A percentile compares a stretch with the other conserved stretches of the same genome.
Evolutionary conservation across 495 filamentous ascomycete species (phyloP).

Genomic region (Hypoxylon fuscum): DNA sequence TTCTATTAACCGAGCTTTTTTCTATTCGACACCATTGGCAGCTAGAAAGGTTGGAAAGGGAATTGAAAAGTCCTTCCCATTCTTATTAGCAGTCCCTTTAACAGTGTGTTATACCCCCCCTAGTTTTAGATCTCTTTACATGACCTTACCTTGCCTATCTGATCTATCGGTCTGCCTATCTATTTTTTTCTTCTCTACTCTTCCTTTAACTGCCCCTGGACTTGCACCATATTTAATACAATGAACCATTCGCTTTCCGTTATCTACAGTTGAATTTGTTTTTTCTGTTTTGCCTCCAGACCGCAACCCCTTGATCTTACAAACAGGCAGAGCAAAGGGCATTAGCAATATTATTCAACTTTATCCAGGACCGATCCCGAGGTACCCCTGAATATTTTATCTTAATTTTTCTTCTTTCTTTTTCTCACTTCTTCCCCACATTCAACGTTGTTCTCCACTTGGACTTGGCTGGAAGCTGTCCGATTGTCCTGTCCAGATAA

Average conservation of each 20-base stretch:
- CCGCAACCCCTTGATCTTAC: background rate
- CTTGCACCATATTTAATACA: background rate
- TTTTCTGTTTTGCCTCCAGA: background rate
- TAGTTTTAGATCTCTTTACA: conserved; percentile 25
- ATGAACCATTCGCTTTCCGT: background rate
- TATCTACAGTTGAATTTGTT: background rate
- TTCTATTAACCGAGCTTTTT: background rate
- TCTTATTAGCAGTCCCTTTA: background rate
- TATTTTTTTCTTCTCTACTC: background rate
- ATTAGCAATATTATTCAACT: background rate
- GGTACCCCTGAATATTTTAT: conserved; percentile 4
- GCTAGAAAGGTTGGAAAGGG: background rate
- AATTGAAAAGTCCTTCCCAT: no score
- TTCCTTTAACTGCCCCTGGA: background rate
- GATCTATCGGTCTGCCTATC: conserved; percentile 14
- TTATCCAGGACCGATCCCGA: background rate
- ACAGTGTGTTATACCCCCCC: background rate
- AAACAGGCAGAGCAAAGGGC: no score
- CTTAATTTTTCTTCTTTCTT: conserved; percentile 12
- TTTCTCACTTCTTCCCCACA: conserved; percentile 17
- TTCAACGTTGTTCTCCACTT: conserved; percentile 16
- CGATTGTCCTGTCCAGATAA: conserved; percentile 32
- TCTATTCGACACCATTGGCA: background rate
- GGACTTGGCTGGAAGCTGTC: conserved; percentile 30
- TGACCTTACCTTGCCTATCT: conserved; percentile 4